phyloP scores from a whole-genome alignment of 805 yeast genomes.

The Vanderwaltozyma tropicalis region DNA sequence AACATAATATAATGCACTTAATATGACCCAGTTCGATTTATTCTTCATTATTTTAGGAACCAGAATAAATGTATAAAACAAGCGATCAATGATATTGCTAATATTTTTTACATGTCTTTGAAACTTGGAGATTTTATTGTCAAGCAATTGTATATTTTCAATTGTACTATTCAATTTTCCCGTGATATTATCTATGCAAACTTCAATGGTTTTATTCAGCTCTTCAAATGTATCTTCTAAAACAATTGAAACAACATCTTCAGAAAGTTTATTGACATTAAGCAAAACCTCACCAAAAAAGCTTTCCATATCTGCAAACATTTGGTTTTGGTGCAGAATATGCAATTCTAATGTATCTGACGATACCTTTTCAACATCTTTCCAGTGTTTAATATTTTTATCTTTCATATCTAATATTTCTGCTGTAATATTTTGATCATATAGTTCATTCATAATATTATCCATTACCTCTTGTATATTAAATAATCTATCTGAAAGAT shows the following conservation, averaged over 20 bases:
- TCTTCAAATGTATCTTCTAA: conserved; percentile 4
- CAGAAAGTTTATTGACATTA: conserved; percentile 1
- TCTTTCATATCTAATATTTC: conserved; percentile 5
- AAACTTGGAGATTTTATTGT: conserved; percentile 5
- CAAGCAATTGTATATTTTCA: conserved; percentile 7
- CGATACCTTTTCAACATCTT: conserved; percentile 2
- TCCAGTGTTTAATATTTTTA: conserved; percentile 4
- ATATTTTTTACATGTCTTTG: not conserved
- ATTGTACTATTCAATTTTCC: conserved; percentile 8
- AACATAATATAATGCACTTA: too few species aligned
- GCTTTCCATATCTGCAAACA: not conserved
- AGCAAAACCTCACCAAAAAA: not conserved
- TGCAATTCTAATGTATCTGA: not conserved
- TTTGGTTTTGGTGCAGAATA: not conserved
- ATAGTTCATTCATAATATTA: conserved; percentile 2
- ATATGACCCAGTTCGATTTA: too few species aligned
- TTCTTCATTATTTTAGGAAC: not conserved
- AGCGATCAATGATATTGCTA: not conserved
- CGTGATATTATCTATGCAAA: conserved; percentile 9
- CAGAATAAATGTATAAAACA: not conserved
- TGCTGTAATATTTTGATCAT: not conserved
- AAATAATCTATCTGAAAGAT: conserved; percentile 1
- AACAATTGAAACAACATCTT: conserved; percentile 6
- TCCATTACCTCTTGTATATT: conserved; percentile 5
- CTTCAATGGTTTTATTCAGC: conserved; percentile 11